Evolutionary conservation across 1,284 basidiomycete genomes (phyloP).

Genomic region (Mycena sp.): DNA sequence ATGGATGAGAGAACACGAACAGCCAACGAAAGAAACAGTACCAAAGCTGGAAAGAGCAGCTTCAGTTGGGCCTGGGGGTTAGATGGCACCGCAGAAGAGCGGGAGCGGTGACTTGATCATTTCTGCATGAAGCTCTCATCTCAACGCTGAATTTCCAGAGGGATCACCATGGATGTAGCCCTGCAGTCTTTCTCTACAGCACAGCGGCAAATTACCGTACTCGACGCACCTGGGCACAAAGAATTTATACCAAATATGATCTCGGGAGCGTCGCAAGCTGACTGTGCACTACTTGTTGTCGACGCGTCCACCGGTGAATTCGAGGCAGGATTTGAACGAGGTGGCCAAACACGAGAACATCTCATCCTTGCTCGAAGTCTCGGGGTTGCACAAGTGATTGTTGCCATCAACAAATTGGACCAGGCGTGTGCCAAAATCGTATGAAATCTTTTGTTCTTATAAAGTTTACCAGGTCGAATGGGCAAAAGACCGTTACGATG

Average conservation of each 20-base stretch:
- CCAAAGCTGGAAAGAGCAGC: conserved; percentile 91
- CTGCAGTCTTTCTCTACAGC: conserved; percentile 84
- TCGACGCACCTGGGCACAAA: conserved; percentile 96
- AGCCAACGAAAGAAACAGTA: conserved; percentile 92
- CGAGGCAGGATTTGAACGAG: conserved; percentile 93
- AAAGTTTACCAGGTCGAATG: conserved; percentile 76
- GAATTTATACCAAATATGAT: conserved; percentile 99
- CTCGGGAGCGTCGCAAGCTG: conserved; percentile 96
- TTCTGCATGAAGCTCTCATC: conserved; percentile 5
- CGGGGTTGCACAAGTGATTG: conserved; percentile 93
- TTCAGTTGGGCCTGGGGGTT: conserved; percentile 99
- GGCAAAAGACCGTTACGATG: conserved; percentile 85
- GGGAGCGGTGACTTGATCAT: conserved; percentile 76
- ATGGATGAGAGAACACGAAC: conserved; percentile 87
- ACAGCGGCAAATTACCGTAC: conserved; percentile 86
- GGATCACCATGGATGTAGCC: conserved; percentile 98
- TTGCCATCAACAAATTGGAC: conserved; percentile 97
- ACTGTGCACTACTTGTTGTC: conserved; percentile 95
- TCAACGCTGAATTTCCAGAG: conserved; percentile 57
- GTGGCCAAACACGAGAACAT: conserved; percentile 98
- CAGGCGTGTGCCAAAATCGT: conserved; percentile 57
- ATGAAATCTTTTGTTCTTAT: background rate
- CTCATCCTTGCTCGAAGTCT: conserved; percentile 92
- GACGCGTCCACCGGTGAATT: conserved; percentile 94
- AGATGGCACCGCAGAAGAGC: conserved; percentile 93